Evolutionary conservation across 2,329 filamentous ascomycete genomes (phyloP).

Genomic region (Anthostomella pinea): DNA sequence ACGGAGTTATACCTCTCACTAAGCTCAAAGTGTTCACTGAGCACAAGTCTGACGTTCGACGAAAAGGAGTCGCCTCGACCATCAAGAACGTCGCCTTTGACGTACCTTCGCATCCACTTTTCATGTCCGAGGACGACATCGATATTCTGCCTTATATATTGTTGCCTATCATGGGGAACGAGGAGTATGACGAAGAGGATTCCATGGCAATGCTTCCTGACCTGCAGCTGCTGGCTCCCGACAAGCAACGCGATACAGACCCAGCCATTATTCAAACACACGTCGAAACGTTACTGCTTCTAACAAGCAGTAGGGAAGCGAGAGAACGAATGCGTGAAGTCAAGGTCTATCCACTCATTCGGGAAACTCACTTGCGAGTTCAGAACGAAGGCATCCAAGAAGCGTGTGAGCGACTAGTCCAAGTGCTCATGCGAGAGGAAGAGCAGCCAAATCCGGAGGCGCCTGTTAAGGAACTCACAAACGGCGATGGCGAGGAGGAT

Average conservation of each 20-base stretch:
- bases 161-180: constrained; percentile 80
- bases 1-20: constrained; percentile 80
- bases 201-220: constrained; percentile 84
- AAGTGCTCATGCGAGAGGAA: constrained; percentile 82
- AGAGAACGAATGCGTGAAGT: constrained; percentile 71
- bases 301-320: constrained; percentile 75
- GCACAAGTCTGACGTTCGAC: constrained; percentile 75
- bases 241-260: constrained; percentile 83
- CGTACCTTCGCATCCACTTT: constrained; percentile 64
- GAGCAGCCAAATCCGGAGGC: constrained; percentile 43
- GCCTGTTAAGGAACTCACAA: constrained; percentile 38
- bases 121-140: constrained; percentile 69
- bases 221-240: constrained; percentile 81
- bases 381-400: constrained; percentile 79
- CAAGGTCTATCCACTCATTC: constrained; percentile 84
- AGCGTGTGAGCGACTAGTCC: constrained; percentile 83
- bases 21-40: constrained; percentile 96
- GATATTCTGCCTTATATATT: constrained; percentile 87
- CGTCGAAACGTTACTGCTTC: constrained; percentile 79
- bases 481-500: constrained; percentile 31
- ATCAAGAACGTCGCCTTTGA: constrained; percentile 95
- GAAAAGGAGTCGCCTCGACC: constrained; percentile 91
- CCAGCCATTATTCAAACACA: constrained; percentile 77
- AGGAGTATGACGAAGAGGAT: constrained; percentile 87
- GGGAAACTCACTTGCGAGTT: constrained; percentile 78